Conservation (phyloP, 2,329 filamentous ascomycete genomes). For the Claviceps humidiphila region DNA sequence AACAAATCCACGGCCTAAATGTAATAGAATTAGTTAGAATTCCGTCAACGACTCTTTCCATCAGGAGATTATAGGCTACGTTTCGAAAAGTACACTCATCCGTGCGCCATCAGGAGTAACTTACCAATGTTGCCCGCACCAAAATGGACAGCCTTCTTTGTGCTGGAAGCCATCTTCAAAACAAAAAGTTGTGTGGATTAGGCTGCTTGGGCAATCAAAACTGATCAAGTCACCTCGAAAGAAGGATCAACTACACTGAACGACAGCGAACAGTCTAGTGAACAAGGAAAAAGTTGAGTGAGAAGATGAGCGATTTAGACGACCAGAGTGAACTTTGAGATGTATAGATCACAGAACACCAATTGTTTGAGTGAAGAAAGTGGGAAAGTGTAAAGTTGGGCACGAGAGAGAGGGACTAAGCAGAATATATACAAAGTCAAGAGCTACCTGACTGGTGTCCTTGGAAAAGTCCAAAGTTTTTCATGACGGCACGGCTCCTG, state of each 20-base stretch:
- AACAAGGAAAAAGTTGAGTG: not conserved
- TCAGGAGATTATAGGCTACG: not conserved
- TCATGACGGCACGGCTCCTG: conserved; percentile 3
- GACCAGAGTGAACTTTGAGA: not conserved
- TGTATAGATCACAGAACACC: not conserved
- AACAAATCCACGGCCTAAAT: conserved; percentile 59
- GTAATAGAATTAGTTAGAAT: not conserved
- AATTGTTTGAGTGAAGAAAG: not conserved
- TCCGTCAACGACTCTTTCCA: not conserved
- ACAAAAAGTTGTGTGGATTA: not conserved
- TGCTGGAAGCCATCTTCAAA: conserved; percentile 24
- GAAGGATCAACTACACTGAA: not conserved
- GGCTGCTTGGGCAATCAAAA: not conserved
- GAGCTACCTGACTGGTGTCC: not conserved
- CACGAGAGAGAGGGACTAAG: not conserved
- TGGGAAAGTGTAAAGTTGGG: not conserved
- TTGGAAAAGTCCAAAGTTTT: not conserved
- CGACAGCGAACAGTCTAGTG: not conserved
- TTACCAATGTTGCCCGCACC: conserved; percentile 72
- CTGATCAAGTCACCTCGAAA: too few species aligned
- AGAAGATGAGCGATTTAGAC: not conserved
- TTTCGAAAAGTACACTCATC: not conserved
- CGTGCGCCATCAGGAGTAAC: conserved; percentile 10
- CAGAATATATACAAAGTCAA: conserved; percentile 3
- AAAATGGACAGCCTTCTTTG: conserved; percentile 68